A percentile compares a stretch with the other conserved stretches of the same genome.
Conservation (phyloP, 768 basidiomycete species). For the Boletus bicolor region DNA sequence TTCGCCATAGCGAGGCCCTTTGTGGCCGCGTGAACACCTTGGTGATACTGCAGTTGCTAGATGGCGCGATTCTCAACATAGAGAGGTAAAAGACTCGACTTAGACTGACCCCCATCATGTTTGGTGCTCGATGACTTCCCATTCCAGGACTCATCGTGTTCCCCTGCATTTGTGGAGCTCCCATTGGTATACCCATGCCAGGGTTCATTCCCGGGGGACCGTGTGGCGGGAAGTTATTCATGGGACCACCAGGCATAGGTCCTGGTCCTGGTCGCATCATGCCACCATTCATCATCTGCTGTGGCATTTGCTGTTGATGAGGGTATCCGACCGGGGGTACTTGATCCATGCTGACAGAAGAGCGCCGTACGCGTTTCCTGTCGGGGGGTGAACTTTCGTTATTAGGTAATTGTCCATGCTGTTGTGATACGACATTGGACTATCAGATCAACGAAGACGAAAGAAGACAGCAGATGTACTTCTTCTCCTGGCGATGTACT, state of each 20-base stretch:
- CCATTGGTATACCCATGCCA: constrained; percentile 33
- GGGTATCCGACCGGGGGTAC: constrained; percentile 36
- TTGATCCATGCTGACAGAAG: constrained; percentile 45
- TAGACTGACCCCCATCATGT: constrained; percentile 31
- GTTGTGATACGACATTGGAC: not conserved
- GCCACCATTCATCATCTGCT: constrained; percentile 38
- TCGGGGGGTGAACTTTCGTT: constrained; percentile 57
- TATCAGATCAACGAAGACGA: constrained; percentile 2
- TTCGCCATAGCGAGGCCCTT: constrained; percentile 31
- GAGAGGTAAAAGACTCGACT: not conserved
- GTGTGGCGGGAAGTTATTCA: constrained; percentile 33
- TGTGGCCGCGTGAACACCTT: constrained; percentile 37
- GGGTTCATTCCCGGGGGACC: constrained; percentile 33
- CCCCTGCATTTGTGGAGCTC: constrained; percentile 29
- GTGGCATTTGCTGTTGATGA: constrained; percentile 34
- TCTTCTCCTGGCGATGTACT: constrained; percentile 66
- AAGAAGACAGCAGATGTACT: constrained; percentile 32
- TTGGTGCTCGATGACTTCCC: constrained; percentile 30
- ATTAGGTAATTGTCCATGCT: constrained; percentile 48
- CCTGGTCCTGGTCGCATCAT: constrained; percentile 39
- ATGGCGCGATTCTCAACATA: constrained; percentile 11
- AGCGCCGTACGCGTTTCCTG: constrained; percentile 50
- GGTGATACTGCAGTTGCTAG: constrained; percentile 35
- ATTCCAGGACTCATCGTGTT: constrained; percentile 37
- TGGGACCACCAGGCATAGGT: constrained; percentile 32